Evolutionary conservation across 495 filamentous ascomycete species (phyloP).

Genomic region (Lineolata rhizophorae): DNA sequence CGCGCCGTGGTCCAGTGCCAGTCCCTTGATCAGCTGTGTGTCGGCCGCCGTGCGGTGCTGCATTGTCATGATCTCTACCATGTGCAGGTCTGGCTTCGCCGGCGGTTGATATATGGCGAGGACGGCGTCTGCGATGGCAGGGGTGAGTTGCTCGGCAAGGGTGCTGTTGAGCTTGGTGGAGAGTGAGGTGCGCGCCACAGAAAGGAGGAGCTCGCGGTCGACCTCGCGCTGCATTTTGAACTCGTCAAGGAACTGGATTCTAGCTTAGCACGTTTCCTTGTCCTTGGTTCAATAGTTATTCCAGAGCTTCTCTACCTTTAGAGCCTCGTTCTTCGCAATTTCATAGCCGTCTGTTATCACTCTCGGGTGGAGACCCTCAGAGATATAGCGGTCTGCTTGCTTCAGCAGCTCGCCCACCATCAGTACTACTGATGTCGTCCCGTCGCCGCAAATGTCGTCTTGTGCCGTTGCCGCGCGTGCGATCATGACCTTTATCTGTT

Average conservation of each 20-base stretch:
- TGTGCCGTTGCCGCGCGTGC: conserved; percentile 92
- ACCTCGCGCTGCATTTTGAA: conserved; percentile 79
- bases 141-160: conserved; percentile 76
- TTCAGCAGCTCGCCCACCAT: conserved; percentile 92
- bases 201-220: conserved; percentile 82
- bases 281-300: too few relatives aligned
- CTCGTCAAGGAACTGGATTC: conserved; percentile 59
- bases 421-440: conserved; percentile 89
- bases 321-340: conserved; percentile 76
- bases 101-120: conserved; percentile 78
- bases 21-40: conserved; percentile 81
- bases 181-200: conserved; percentile 83
- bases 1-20: conserved; percentile 88
- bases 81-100: conserved; percentile 88
- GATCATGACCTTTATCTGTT: conserved; percentile 58
- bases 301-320: conserved; percentile 39
- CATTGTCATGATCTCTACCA: conserved; percentile 99
- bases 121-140: conserved; percentile 87
- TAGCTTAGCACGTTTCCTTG: not conserved
- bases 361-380: conserved; percentile 82
- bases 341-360: conserved; percentile 97
- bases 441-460: conserved; percentile 96
- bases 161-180: conserved; percentile 80
- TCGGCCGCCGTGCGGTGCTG: conserved; percentile 92
- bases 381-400: conserved; percentile 86